Evolutionary conservation across 108 stramenopile species (phyloP).

Genomic region (Discostella pseudostelligera): DNA sequence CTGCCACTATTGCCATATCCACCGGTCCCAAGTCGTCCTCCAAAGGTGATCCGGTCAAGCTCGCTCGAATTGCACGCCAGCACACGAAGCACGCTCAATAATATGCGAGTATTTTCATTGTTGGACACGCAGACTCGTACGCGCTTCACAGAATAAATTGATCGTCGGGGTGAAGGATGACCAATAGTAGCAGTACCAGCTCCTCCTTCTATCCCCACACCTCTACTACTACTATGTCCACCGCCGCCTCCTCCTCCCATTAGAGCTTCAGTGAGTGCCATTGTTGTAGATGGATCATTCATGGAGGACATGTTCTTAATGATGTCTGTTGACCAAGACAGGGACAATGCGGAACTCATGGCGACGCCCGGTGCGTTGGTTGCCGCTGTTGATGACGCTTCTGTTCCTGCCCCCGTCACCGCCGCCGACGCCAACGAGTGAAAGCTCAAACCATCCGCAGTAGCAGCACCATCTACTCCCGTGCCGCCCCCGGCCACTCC

Average conservation of each 20-base stretch:
- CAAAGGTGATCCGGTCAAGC: constrained; percentile 51
- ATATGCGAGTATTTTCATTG: constrained; percentile 91
- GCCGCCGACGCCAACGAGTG: constrained; percentile 18
- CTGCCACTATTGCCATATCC: background rate
- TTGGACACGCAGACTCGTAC: constrained; percentile 92
- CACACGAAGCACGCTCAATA: constrained; percentile 84
- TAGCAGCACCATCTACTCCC: too few species aligned
- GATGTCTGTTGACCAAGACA: constrained; percentile 1
- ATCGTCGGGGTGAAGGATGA: background rate
- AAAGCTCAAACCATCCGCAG: too few species aligned
- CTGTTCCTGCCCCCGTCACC: background rate
- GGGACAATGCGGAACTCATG: background rate
- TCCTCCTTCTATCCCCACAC: constrained; percentile 1
- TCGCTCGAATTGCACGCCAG: constrained; percentile 72
- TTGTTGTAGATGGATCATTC: constrained; percentile 8
- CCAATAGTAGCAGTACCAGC: too few species aligned
- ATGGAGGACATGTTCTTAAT: constrained; percentile 9
- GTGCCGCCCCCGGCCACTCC: too few species aligned
- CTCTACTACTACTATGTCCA: too few species aligned
- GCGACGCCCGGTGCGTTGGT: background rate
- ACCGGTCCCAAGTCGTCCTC: constrained; percentile 1
- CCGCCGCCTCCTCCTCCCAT: background rate
- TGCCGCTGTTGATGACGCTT: background rate
- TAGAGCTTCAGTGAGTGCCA: constrained; percentile 18
- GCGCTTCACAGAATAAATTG: constrained; percentile 59